A percentile compares a stretch with the other conserved stretches of the same genome.
phyloP scores from a whole-genome alignment of 148 eudicot species.

The Camellia lanceoleosa region DNA sequence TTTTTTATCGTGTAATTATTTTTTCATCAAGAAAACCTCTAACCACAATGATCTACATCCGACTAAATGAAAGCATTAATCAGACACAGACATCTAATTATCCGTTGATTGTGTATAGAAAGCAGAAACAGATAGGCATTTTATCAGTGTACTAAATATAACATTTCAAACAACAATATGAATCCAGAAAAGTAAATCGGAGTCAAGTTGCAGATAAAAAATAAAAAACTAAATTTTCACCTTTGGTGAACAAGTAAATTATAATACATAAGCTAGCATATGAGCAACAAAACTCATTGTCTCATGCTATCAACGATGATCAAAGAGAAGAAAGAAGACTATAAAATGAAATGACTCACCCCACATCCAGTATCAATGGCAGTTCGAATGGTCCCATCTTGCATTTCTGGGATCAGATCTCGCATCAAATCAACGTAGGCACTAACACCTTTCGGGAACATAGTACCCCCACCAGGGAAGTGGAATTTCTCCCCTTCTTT shows the following conservation, averaged over 20 bases:
- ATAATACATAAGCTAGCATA: not conserved
- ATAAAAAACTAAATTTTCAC: not conserved
- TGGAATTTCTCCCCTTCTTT: constrained; percentile 94
- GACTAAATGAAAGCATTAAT: not conserved
- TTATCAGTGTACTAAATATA: not conserved
- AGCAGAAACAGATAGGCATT: not conserved
- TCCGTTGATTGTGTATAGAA: not conserved
- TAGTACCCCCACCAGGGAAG: constrained; percentile 99
- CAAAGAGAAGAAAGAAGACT: not conserved
- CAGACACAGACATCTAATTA: not conserved
- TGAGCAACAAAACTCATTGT: not conserved
- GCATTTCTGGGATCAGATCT: constrained; percentile 78
- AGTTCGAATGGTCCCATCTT: constrained; percentile 88
- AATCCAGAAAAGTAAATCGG: not conserved
- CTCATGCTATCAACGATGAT: not conserved
- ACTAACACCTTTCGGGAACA: constrained; percentile 87
- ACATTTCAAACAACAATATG: not conserved
- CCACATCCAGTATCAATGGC: constrained; percentile 99
- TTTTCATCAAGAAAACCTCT: not conserved
- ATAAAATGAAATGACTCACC: constrained; percentile 46
- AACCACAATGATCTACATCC: not conserved
- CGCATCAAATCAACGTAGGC: constrained; percentile 79
- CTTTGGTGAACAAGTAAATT: not conserved
- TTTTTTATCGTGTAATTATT: too few relatives aligned
- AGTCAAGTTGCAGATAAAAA: not conserved